phyloP scores from a whole-genome alignment of 148 eudicot species.

The Rhododendron henanense region DNA sequence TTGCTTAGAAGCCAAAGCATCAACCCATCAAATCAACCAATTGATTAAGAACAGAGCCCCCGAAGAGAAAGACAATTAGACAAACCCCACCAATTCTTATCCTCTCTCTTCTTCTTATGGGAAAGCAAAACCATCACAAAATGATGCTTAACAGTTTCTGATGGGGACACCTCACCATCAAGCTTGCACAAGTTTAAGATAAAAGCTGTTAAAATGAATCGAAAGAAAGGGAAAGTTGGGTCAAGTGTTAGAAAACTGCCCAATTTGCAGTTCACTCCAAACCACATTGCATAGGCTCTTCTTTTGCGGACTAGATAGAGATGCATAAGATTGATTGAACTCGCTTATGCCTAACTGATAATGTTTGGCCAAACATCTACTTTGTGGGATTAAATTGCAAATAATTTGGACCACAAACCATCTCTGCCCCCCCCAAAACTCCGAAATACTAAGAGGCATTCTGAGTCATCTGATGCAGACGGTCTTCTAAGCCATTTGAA shows the following conservation, averaged over 20 bases:
- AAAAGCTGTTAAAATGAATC: not conserved
- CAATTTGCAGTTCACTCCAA: not conserved
- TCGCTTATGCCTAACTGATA: not conserved
- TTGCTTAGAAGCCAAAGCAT: slow-evolving; percentile 26
- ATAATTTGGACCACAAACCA: not conserved
- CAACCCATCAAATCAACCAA: slow-evolving; percentile 13
- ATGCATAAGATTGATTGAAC: not conserved
- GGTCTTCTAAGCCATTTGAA: not conserved
- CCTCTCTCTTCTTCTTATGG: not conserved
- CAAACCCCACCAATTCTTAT: slow-evolving; percentile 3
- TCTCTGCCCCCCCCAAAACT: not conserved
- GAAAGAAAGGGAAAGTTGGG: not conserved
- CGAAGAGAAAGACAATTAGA: not conserved
- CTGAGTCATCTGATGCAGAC: not conserved
- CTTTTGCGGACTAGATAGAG: not conserved
- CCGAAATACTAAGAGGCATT: not conserved
- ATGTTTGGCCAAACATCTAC: not conserved
- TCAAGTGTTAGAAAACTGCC: not conserved
- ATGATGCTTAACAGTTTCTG: not conserved
- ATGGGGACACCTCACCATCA: slow-evolving; percentile 13
- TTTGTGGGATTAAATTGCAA: not conserved
- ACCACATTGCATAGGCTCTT: not conserved
- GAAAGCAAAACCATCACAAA: not conserved
- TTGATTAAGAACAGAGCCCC: slow-evolving; percentile 4
- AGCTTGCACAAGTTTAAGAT: not conserved